Conservation (phyloP, 371 early-diverging fungal species). For the Thermomucor indicae-seudaticae region DNA sequence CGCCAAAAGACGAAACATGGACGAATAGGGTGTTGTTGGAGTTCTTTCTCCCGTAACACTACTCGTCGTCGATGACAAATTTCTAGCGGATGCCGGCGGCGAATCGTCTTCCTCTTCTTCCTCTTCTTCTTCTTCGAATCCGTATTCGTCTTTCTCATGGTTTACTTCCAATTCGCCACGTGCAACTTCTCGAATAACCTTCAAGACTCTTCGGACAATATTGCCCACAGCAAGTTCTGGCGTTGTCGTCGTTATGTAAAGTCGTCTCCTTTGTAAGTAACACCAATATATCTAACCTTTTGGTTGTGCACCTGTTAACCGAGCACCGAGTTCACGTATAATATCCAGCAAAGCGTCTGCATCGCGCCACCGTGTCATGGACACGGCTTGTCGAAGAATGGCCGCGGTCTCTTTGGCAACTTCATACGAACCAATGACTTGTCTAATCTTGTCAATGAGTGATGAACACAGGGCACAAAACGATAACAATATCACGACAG, state of each 20-base stretch:
- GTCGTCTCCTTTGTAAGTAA: background rate
- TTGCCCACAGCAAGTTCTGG: conserved; percentile 85
- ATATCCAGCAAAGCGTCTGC: conserved; percentile 54
- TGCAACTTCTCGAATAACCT: conserved; percentile 77
- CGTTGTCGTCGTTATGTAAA: background rate
- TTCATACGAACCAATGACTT: conserved; percentile 70
- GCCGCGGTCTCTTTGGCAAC: conserved; percentile 80
- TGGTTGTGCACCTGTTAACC: conserved; percentile 79
- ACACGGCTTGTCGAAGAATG: conserved; percentile 76
- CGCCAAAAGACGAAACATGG: conserved; percentile 62
- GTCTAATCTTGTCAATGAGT: conserved; percentile 37
- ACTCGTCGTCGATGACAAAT: conserved; percentile 17
- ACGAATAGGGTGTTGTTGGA: conserved; percentile 33
- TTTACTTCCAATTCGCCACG: conserved; percentile 39
- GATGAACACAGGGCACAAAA: background rate
- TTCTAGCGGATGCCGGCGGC: conserved; percentile 2
- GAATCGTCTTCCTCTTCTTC: conserved; percentile 20
- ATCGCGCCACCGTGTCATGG: conserved; percentile 70
- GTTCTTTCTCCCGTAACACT: conserved; percentile 20
- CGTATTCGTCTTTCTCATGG: conserved; percentile 14
- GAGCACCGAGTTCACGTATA: conserved; percentile 65
- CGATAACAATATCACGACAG: background rate
- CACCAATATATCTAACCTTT: conserved; percentile 42
- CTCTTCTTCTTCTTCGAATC: conserved; percentile 18
- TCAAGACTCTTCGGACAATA: conserved; percentile 79